These are phyloP conservation scores for Saccharomyces hybrid DNA, from an alignment of 1,139 yeast genomes.

Conservation along the genomic window DNA sequence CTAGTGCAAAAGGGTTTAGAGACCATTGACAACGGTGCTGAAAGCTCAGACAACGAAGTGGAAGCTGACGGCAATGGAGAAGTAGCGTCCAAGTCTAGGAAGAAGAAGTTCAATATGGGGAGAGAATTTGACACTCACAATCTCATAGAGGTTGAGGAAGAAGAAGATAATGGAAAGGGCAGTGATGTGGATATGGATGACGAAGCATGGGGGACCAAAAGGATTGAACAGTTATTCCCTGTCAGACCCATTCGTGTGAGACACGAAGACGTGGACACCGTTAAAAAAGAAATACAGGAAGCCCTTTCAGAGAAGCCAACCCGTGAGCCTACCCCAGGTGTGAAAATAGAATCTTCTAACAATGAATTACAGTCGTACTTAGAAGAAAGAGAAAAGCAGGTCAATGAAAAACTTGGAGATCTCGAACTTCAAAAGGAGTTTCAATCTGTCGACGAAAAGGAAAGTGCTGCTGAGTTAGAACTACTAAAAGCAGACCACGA, in stretches of 20 bases:
- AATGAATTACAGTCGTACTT: conserved; percentile 11
- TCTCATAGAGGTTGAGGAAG: conserved; percentile 11
- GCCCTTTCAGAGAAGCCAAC: conserved; percentile 25
- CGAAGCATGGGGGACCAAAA: conserved; percentile 26
- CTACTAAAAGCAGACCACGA: conserved; percentile 33
- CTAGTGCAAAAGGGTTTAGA: conserved; percentile 27
- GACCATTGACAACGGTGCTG: conserved; percentile 26
- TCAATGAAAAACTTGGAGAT: neutral
- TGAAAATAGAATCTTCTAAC: conserved; percentile 14
- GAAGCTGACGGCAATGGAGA: conserved; percentile 8
- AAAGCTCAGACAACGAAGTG: conserved; percentile 16
- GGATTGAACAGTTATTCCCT: conserved; percentile 41
- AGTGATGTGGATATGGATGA: conserved; percentile 25
- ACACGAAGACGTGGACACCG: conserved; percentile 32
- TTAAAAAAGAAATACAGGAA: conserved; percentile 20
- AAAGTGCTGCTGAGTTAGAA: conserved; percentile 31
- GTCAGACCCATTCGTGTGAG: conserved; percentile 42
- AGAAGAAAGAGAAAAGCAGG: neutral
- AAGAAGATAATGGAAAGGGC: conserved; percentile 35
- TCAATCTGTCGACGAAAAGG: conserved; percentile 27
- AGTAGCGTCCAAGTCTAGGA: conserved; percentile 32
- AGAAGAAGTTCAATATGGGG: conserved; percentile 51
- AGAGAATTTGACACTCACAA: conserved; percentile 38
- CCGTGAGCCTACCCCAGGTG: conserved; percentile 26
- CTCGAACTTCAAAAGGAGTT: neutral